Base-by-base conservation (phyloP, 1,284 basidiomycete genomes). In the Apiotrichum montevideense region DNA sequence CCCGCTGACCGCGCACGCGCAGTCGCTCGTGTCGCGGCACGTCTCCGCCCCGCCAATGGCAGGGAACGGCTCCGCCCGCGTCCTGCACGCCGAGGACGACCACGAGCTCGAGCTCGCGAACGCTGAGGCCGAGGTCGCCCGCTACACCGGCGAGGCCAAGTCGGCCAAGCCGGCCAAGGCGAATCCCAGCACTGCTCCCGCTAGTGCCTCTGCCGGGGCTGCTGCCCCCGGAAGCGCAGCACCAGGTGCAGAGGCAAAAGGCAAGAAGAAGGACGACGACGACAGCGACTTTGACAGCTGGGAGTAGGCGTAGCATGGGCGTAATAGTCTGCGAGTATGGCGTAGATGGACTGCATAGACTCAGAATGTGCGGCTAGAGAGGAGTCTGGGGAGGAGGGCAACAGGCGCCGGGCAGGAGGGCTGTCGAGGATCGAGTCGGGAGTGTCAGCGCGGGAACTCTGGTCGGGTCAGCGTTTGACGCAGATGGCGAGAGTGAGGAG, bases 1-100 rank as follows among this genome's bases (percentile, higher is more conserved):
- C 45, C 88, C 90, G 3, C 80, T 81, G 21, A 79, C 80, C 4
- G 64, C 66, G 46, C 63, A 55, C 50, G 63, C 53, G 54, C 40
- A 29, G 35, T 37, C 41, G 41, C 33, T 42, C 46, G 29, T 46
- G 33, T 7, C 29, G 37, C 21, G 21, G 21, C 21, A 21, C 21
- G 21, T 21, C 21, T 21, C 21, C 21, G 21, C 21, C 21, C 21
- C 21, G 21, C 21, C 21, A 21, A 21, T 21, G 21, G 33, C 45
- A 29, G 32, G 29, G 8, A 42, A 48, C 41, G 46, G 46, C 15
- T 6, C 51, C 35, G 47, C 32, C 32, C 56, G 13, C 56, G 51
- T 6, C 33, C 45, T 35, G 29, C 41, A 14, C 3, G 6, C 41
- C 6, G 39, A 29, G 44, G 49, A 54, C 45, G 49, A 42, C 9